Evolutionary conservation across 2,329 filamentous ascomycete genomes (phyloP), one percentile per base, ranked within the genome.

Genomic region (Phoma herbarum): DNA sequence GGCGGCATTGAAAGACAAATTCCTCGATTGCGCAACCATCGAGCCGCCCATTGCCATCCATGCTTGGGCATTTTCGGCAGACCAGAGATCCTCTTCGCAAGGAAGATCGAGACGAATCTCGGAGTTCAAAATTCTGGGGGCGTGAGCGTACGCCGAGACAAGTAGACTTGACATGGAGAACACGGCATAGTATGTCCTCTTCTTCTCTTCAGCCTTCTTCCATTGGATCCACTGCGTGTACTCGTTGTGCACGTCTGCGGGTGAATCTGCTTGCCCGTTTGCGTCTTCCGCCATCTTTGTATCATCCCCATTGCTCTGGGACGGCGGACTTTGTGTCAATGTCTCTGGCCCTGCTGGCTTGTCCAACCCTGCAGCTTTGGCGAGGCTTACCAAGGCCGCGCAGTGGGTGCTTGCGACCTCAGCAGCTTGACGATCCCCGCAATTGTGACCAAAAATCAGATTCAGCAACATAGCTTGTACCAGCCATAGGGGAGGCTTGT

Each of bases 381-480:
- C 93, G 50, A 99, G 86, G 74, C 92, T 96, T 52, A 97, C 92
- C 41, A 99, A 81, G 20, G 93, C 92, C 8, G 93, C 91, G 74
- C 92, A 96, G 74, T 98, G 94, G 1, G 91, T 97, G 63, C 90
- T 93, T 1, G 94, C 94, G 70, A 96, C 96, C 74, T 97, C 93
- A 60, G 91, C 92, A 22, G 92, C 90, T 52, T 88, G 89, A 79
- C 96, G 94, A 75, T 98, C 94, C 35, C 91, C 92, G 74, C 93
- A 96, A 66, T 96, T 96, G 76, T 97, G 92, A 14, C 94, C 94
- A 74, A 97, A 98, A 16, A 97, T 91, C 35, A 98, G 91, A 73
- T 97, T 98, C 49, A 99, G 84, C 9, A 98, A 82, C 94, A 98
- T 98, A 0, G 94, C 92, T 77, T 98, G 95, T 16, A 98, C 93